Conservation (phyloP, 208 protist genomes). For the Leishmania tarentolae region DNA sequence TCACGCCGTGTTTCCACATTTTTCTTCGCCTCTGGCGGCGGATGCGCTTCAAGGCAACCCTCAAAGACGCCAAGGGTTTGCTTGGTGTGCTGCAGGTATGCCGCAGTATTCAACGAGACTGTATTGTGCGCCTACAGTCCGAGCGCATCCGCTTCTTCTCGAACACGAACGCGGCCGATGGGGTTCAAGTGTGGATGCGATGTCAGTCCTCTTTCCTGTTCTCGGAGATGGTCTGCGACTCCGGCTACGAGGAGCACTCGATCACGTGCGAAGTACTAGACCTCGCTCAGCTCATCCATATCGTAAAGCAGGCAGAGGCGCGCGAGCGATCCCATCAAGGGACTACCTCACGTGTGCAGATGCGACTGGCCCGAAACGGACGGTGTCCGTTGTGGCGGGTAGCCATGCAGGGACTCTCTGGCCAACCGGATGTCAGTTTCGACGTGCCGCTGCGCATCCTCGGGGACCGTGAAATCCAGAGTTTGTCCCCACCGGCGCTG, state of each 20-base stretch:
- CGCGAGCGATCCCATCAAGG: constrained; percentile 28
- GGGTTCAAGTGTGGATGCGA: constrained; percentile 72
- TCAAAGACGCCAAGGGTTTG: constrained; percentile 62
- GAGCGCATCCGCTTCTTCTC: constrained; percentile 72
- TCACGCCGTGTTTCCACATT: background rate
- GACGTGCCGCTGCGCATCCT: constrained; percentile 80
- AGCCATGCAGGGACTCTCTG: constrained; percentile 41
- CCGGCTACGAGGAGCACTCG: constrained; percentile 61
- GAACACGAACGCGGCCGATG: constrained; percentile 52
- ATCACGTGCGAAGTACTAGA: constrained; percentile 83
- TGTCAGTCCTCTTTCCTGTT: constrained; percentile 71
- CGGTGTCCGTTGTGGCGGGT: constrained; percentile 32
- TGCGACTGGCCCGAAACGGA: constrained; percentile 57
- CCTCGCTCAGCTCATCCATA: constrained; percentile 58
- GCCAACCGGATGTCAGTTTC: constrained; percentile 64
- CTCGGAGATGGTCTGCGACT: constrained; percentile 70
- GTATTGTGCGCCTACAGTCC: constrained; percentile 67
- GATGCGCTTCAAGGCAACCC: constrained; percentile 82
- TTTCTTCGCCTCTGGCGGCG: background rate
- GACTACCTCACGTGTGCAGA: constrained; percentile 35
- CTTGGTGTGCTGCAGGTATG: constrained; percentile 62
- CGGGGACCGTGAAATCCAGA: constrained; percentile 54
- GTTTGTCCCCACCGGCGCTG: constrained; percentile 52
- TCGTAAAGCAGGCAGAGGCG: constrained; percentile 66
- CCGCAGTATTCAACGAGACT: constrained; percentile 60